phyloP scores from a whole-genome alignment of 352 stramenopile species.

The Blastocystis sp. region DNA sequence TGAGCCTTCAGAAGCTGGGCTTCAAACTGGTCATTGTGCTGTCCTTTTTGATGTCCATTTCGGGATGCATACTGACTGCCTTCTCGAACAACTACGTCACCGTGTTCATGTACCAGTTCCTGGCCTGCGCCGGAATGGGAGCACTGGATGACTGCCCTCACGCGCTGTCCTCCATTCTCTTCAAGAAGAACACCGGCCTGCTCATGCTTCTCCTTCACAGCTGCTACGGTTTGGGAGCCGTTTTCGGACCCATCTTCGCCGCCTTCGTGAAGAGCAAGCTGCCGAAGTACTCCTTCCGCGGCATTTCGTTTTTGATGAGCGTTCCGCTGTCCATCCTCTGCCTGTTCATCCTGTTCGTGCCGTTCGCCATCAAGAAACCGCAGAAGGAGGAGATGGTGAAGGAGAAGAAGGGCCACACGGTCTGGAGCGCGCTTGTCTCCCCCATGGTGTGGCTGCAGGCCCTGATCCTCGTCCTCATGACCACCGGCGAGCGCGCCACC shows the following conservation, averaged over 20 bases:
- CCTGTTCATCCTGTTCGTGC: conserved; percentile 21
- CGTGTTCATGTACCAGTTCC: conserved; percentile 58
- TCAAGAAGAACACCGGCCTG: conserved; percentile 64
- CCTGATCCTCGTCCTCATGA: conserved; percentile 47
- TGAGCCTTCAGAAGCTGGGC: conserved; percentile 41
- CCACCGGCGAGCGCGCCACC: conserved; percentile 61
- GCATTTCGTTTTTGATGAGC: conserved; percentile 29
- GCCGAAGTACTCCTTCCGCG: conserved; percentile 60
- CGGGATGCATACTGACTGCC: conserved; percentile 30
- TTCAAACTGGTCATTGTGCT: conserved; percentile 49
- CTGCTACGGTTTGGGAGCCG: conserved; percentile 64
- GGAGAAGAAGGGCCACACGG: background rate
- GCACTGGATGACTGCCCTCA: conserved; percentile 38
- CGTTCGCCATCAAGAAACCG: conserved; percentile 61
- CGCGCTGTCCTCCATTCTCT: conserved; percentile 49
- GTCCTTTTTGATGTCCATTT: conserved; percentile 52
- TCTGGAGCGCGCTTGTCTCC: conserved; percentile 23
- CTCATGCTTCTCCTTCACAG: conserved; percentile 66
- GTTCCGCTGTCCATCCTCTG: conserved; percentile 30
- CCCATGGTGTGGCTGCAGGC: conserved; percentile 66
- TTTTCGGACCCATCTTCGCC: conserved; percentile 62
- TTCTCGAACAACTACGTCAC: background rate
- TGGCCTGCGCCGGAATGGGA: conserved; percentile 53
- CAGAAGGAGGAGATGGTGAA: conserved; percentile 27
- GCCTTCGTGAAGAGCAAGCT: conserved; percentile 20